These are phyloP conservation scores for Coleophoma eucalyptorum DNA, from an alignment of 2,329 filamentous ascomycete species.

Conservation along the genomic window DNA sequence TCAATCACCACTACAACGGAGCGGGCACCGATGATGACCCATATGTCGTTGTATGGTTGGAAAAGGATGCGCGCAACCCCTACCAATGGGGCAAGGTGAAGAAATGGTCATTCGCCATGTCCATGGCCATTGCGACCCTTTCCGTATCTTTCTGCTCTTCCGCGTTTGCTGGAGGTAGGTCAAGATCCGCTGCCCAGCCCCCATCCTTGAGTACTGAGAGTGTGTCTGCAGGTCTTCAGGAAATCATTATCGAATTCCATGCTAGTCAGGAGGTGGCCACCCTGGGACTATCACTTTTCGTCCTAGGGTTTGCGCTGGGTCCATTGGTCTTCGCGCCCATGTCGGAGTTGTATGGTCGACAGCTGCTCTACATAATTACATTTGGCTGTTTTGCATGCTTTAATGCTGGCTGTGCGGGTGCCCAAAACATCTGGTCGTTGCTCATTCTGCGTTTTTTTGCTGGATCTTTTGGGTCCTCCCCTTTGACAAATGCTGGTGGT, in stretches of 20 bases:
- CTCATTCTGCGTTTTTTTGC: slow-evolving; percentile 63
- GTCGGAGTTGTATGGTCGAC: slow-evolving; percentile 51
- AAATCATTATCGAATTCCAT: too few species aligned
- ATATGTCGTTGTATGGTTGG: slow-evolving; percentile 48
- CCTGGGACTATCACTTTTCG: slow-evolving; percentile 36
- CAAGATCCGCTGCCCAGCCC: too few species aligned
- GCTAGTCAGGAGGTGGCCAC: too few species aligned
- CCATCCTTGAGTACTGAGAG: too few species aligned
- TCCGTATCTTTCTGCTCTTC: slow-evolving; percentile 16
- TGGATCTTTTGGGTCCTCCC: slow-evolving; percentile 55
- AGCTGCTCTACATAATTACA: slow-evolving; percentile 52
- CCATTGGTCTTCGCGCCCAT: slow-evolving; percentile 32
- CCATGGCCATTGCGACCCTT: slow-evolving; percentile 37
- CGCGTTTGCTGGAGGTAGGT: slow-evolving; percentile 33
- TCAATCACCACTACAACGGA: slow-evolving; percentile 35
- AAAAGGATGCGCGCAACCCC: slow-evolving; percentile 50
- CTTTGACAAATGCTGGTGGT: slow-evolving; percentile 56
- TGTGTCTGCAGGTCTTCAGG: too few species aligned
- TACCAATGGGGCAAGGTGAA: slow-evolving; percentile 38
- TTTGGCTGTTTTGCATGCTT: slow-evolving; percentile 57
- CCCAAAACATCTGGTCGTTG: slow-evolving; percentile 51
- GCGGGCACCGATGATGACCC: slow-evolving; percentile 51
- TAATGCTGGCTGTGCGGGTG: slow-evolving; percentile 52
- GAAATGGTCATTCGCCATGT: slow-evolving; percentile 46
- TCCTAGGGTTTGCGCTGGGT: slow-evolving; percentile 35